Evolutionary conservation across 1,284 basidiomycete species (phyloP).

Genomic region (Grifola frondosa): DNA sequence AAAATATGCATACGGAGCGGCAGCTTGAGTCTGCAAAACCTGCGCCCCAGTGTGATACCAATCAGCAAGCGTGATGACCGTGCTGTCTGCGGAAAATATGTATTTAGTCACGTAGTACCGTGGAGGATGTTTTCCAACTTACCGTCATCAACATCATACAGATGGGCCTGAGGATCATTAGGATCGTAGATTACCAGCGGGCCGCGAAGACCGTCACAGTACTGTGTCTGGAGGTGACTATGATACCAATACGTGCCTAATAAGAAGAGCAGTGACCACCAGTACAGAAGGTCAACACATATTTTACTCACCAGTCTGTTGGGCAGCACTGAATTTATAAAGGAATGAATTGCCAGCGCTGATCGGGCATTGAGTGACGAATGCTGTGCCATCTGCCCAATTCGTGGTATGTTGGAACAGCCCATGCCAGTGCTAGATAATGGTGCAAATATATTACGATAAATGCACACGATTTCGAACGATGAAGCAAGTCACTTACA

Average conservation of each 20-base stretch:
- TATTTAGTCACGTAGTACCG: constrained; percentile 35
- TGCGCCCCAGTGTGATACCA: too few species aligned
- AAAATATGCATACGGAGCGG: background rate
- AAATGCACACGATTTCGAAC: background rate
- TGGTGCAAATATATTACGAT: background rate
- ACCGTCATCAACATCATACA: constrained; percentile 47
- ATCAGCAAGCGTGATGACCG: constrained; percentile 24
- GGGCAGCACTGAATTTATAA: constrained; percentile 32
- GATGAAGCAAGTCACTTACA: constrained; percentile 19
- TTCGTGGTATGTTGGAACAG: constrained; percentile 29
- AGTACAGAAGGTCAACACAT: background rate
- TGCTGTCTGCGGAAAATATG: constrained; percentile 15
- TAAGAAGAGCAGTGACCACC: background rate
- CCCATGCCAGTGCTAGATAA: constrained; percentile 33
- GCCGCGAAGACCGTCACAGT: constrained; percentile 38
- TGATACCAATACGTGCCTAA: constrained; percentile 25
- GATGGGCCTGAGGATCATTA: constrained; percentile 34
- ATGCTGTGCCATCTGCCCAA: constrained; percentile 30
- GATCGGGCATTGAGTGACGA: constrained; percentile 50
- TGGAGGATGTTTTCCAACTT: constrained; percentile 25
- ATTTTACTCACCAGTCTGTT: constrained; percentile 32
- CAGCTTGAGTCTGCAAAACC: too few species aligned
- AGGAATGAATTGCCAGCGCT: constrained; percentile 41
- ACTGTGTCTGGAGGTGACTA: constrained; percentile 24
- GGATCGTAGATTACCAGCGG: constrained; percentile 43